Evolutionary conservation across 495 filamentous ascomycete species (phyloP).

Genomic region (Talaromyces thailandensis): DNA sequence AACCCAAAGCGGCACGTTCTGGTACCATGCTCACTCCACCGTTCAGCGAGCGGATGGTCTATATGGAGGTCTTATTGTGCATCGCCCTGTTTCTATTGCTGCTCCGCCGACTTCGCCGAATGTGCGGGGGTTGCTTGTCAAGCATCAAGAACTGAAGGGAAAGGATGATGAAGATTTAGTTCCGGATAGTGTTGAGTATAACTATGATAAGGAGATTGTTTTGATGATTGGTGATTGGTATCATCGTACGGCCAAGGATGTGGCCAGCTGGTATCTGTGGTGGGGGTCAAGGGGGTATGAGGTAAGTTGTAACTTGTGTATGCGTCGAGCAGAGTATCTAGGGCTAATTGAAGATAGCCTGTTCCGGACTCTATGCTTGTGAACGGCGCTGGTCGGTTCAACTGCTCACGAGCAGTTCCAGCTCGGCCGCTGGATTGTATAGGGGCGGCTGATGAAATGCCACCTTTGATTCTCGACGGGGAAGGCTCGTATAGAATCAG

Average conservation of each 20-base stretch:
- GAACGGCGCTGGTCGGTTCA: slow-evolving; percentile 39
- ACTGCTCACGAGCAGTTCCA: slow-evolving; percentile 40
- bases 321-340: neutral
- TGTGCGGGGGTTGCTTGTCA: neutral
- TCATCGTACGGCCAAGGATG: slow-evolving; percentile 29
- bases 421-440: slow-evolving; percentile 38
- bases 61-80: slow-evolving; percentile 61
- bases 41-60: slow-evolving; percentile 67
- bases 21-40: slow-evolving; percentile 69
- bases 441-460: slow-evolving; percentile 9
- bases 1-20: slow-evolving; percentile 68
- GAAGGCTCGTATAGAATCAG: slow-evolving; percentile 18
- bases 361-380: slow-evolving; percentile 44
- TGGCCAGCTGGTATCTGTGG: slow-evolving; percentile 37
- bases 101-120: neutral
- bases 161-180: neutral
- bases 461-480: slow-evolving; percentile 17
- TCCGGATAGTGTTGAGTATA: slow-evolving; percentile 5
- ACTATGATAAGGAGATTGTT: slow-evolving; percentile 31
- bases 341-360: slow-evolving; percentile 18
- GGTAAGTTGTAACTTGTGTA: slow-evolving; percentile 11
- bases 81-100: slow-evolving; percentile 38
- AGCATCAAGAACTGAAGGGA: neutral
- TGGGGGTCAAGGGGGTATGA: slow-evolving; percentile 40
- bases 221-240: slow-evolving; percentile 48